Evolutionary conservation across 1,284 basidiomycete species (phyloP).

Genomic region (Rhodotorula sp.): DNA sequence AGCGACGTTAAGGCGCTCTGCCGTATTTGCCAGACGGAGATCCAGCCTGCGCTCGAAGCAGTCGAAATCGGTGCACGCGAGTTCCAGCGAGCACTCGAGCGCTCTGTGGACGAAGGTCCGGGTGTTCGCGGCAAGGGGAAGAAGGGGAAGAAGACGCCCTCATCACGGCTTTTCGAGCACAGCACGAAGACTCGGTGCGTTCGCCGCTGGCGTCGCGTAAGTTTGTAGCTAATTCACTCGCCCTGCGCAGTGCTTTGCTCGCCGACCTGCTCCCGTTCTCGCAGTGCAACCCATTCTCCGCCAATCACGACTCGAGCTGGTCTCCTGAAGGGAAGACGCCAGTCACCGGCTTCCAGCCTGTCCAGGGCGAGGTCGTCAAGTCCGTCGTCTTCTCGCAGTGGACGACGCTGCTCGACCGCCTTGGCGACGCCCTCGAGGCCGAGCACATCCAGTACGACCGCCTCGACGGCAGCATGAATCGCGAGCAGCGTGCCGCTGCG

Average conservation of each 20-base stretch:
- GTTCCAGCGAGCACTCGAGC: slow-evolving; percentile 30
- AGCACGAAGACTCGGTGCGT: slow-evolving; percentile 45
- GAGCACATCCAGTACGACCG: slow-evolving; percentile 72
- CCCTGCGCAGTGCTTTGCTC: slow-evolving; percentile 36
- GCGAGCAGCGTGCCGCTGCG: slow-evolving; percentile 74
- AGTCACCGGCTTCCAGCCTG: slow-evolving; percentile 58
- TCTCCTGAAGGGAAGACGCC: slow-evolving; percentile 28
- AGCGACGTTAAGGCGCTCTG: slow-evolving; percentile 73
- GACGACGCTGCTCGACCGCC: slow-evolving; percentile 95
- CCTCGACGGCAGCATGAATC: slow-evolving; percentile 91
- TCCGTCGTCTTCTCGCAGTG: slow-evolving; percentile 95
- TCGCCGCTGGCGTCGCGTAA: neutral
- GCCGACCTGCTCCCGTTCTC: slow-evolving; percentile 46
- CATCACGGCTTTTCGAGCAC: slow-evolving; percentile 41
- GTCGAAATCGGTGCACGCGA: slow-evolving; percentile 41
- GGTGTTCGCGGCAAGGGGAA: neutral
- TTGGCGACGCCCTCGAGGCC: slow-evolving; percentile 71
- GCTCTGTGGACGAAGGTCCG: slow-evolving; percentile 23
- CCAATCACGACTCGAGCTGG: slow-evolving; percentile 33
- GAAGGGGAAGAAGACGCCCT: slow-evolving; percentile 23
- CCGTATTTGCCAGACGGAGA: slow-evolving; percentile 67
- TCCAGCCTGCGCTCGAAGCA: slow-evolving; percentile 43
- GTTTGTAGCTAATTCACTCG: neutral
- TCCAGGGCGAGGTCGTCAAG: slow-evolving; percentile 63
- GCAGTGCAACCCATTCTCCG: slow-evolving; percentile 45